Evolutionary conservation across 2,329 filamentous ascomycete genomes (phyloP).

Genomic region (Teratosphaeria viscida): DNA sequence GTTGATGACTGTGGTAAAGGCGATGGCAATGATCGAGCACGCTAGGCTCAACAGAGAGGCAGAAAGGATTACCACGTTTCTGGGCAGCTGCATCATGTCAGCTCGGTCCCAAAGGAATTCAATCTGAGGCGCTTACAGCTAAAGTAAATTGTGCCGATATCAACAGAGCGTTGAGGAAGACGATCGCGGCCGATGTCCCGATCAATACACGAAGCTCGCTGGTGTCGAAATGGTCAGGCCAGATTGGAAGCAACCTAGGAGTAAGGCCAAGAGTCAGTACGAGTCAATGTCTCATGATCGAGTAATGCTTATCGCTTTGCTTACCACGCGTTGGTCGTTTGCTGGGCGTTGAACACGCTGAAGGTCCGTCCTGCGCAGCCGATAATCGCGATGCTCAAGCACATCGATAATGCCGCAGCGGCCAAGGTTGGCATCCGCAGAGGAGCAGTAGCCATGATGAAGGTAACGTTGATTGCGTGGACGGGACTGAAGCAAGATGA

Average conservation of each 20-base stretch:
- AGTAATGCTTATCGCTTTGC: too few relatives aligned
- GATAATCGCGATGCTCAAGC: slow-evolving; percentile 32
- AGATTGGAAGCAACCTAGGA: slow-evolving; percentile 32
- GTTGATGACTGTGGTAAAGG: slow-evolving; percentile 27
- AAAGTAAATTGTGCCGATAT: slow-evolving; percentile 28
- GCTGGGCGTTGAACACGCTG: slow-evolving; percentile 33
- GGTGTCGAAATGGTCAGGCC: slow-evolving; percentile 38
- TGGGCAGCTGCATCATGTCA: slow-evolving; percentile 26
- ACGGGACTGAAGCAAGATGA: background rate
- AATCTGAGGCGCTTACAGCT: background rate
- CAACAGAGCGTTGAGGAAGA: slow-evolving; percentile 29
- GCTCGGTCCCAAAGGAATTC: background rate
- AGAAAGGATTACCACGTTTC: slow-evolving; percentile 27
- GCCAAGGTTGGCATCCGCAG: slow-evolving; percentile 17
- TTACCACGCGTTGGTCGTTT: slow-evolving; percentile 32
- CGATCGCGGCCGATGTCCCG: slow-evolving; percentile 27
- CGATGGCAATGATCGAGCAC: slow-evolving; percentile 30
- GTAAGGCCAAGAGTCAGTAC: too few relatives aligned
- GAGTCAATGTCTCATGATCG: too few relatives aligned
- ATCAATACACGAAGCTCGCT: slow-evolving; percentile 33
- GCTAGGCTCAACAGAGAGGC: slow-evolving; percentile 28
- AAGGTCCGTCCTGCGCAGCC: slow-evolving; percentile 35
- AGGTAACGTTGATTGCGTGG: background rate
- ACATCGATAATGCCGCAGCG: slow-evolving; percentile 21
- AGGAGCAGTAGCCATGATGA: slow-evolving; percentile 5